These are phyloP conservation scores for Calonectria pseudoturangicola DNA, from an alignment of 2,329 filamentous ascomycete species.

Conservation along the genomic window DNA sequence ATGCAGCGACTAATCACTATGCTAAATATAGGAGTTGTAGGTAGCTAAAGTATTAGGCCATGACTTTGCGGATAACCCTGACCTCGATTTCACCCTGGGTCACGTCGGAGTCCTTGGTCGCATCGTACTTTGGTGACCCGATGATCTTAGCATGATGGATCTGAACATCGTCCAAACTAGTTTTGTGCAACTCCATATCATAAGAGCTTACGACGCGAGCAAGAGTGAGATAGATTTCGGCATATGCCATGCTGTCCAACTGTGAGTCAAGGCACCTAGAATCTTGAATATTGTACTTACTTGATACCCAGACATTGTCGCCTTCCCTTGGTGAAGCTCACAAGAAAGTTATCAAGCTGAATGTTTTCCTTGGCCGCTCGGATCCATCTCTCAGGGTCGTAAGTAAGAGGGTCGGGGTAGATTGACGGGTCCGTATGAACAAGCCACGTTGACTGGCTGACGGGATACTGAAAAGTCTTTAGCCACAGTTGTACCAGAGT, in stretches of 20 bases:
- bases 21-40: too few relatives aligned
- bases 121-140: not conserved
- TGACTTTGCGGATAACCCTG: not conserved
- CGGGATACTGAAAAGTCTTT: not conserved
- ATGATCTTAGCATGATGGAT: slow-evolving; percentile 1
- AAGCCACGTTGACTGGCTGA: not conserved
- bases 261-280: not conserved
- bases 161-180: not conserved
- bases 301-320: slow-evolving; percentile 1
- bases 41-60: not conserved
- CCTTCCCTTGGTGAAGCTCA: not conserved
- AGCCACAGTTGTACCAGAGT: not conserved
- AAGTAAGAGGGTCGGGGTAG: not conserved
- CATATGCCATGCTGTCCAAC: not conserved
- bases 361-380: not conserved
- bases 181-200: not conserved
- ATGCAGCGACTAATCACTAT: too few relatives aligned
- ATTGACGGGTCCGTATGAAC: not conserved
- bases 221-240: not conserved
- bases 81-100: slow-evolving; percentile 1
- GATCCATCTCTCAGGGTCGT: not conserved
- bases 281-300: not conserved
- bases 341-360: not conserved
- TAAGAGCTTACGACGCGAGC: not conserved
- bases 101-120: not conserved